These are phyloP conservation scores for Amanita muscaria DNA, from an alignment of 768 basidiomycete genomes.

Conservation along the genomic window DNA sequence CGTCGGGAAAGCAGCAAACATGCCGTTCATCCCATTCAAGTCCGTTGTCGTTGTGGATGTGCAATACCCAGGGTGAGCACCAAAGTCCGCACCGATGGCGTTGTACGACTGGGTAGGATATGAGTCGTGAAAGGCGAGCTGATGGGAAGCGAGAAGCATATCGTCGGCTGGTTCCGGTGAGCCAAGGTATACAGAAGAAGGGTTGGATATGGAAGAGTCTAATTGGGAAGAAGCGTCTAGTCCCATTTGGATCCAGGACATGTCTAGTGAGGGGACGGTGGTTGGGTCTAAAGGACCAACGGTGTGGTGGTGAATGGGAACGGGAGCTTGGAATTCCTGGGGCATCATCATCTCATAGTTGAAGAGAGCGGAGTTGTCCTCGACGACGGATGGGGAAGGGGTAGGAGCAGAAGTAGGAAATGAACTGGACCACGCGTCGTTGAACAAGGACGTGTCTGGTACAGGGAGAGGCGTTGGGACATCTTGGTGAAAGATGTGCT, in stretches of 20 bases:
- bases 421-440: conserved; percentile 31
- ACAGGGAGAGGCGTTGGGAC: conserved; percentile 42
- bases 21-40: no score
- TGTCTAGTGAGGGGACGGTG: neutral
- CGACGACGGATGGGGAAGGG: conserved; percentile 9
- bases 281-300: conserved; percentile 13
- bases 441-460: conserved; percentile 38
- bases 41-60: no score
- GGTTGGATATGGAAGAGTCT: conserved; percentile 19
- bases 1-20: no score
- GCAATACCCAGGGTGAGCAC: no score
- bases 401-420: no score
- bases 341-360: conserved; percentile 2
- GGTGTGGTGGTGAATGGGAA: conserved; percentile 8
- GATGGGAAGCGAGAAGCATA: conserved; percentile 19
- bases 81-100: no score
- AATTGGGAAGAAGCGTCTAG: conserved; percentile 11
- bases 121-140: conserved; percentile 4
- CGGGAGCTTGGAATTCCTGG: conserved; percentile 5
- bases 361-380: neutral
- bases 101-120: no score
- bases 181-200: conserved; percentile 36
- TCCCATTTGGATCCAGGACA: conserved; percentile 1
- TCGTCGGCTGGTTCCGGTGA: conserved; percentile 26
- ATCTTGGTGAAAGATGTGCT: conserved; percentile 30